Percentiles rank a stretch among this genome's conserved stretches.
These are phyloP conservation scores for Echium plantagineum DNA, from an alignment of 257 asterid species.

Conservation along the genomic window DNA sequence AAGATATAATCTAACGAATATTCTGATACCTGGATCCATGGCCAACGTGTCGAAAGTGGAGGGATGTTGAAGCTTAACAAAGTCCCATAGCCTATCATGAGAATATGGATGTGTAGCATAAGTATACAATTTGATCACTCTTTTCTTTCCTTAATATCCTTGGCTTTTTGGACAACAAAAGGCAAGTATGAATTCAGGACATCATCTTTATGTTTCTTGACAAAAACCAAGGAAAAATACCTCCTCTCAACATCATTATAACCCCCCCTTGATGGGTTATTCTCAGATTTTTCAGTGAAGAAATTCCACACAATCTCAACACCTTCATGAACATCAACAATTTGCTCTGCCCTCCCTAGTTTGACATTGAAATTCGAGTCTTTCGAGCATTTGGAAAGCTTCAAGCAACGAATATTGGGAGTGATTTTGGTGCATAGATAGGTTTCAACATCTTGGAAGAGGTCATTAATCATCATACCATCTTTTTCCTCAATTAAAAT, in stretches of 20 bases:
- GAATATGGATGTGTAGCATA: constrained; percentile 7
- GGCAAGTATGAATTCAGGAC: constrained; percentile 45
- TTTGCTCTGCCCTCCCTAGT: constrained; percentile 37
- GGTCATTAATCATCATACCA: constrained; percentile 43
- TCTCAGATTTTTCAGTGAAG: constrained; percentile 24
- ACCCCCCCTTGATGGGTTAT: constrained; percentile 13
- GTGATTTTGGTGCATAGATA: constrained; percentile 40
- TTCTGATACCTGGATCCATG: constrained; percentile 22
- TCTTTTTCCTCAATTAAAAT: constrained; percentile 48
- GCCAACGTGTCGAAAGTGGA: constrained; percentile 62
- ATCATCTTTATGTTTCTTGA: constrained; percentile 23
- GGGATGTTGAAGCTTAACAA: constrained; percentile 56
- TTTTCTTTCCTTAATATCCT: constrained; percentile 25
- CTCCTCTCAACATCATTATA: constrained; percentile 22
- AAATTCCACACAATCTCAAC: constrained; percentile 38
- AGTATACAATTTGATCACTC: constrained; percentile 39
- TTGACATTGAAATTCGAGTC: constrained; percentile 26
- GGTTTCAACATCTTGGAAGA: constrained; percentile 42
- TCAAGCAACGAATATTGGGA: constrained; percentile 35
- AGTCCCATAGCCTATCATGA: constrained; percentile 30
- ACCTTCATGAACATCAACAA: constrained; percentile 35
- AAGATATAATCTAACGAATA: too few relatives aligned
- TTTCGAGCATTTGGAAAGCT: constrained; percentile 36
- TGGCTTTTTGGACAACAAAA: constrained; percentile 27
- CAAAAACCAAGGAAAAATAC: constrained; percentile 46